Conservation (phyloP, 1,284 basidiomycete genomes). For the Cryptococcus neoformans region DNA sequence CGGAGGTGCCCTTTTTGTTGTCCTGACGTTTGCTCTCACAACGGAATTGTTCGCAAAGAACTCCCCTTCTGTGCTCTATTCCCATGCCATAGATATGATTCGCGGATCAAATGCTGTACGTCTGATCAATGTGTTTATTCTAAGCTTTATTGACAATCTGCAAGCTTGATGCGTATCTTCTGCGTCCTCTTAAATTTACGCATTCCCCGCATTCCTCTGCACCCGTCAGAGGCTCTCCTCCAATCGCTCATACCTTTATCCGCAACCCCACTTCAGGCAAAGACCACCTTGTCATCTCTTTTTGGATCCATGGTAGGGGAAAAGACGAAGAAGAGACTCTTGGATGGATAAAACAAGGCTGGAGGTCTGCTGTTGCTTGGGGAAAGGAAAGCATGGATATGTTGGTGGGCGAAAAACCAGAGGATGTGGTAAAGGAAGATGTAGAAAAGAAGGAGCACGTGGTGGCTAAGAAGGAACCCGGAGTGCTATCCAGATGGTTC, state of each 20-base stretch:
- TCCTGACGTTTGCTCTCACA: conserved; percentile 78
- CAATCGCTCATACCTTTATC: conserved; percentile 36
- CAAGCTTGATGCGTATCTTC: conserved; percentile 45
- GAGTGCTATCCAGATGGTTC: conserved; percentile 5
- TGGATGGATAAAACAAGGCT: conserved; percentile 23
- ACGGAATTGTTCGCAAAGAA: conserved; percentile 90
- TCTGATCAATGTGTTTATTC: not conserved
- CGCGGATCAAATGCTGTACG: conserved; percentile 68
- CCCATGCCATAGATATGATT: conserved; percentile 79
- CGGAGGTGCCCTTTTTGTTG: conserved; percentile 66
- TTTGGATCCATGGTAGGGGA: conserved; percentile 48
- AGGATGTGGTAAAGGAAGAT: not conserved
- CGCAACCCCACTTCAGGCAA: conserved; percentile 40
- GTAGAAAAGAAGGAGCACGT: not conserved
- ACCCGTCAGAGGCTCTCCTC: conserved; percentile 41
- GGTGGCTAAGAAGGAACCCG: not conserved
- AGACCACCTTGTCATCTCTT: conserved; percentile 47
- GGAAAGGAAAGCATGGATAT: not conserved
- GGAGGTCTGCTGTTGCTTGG: conserved; percentile 6
- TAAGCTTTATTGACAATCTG: not conserved
- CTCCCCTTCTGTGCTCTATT: conserved; percentile 85
- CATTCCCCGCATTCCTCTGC: conserved; percentile 43
- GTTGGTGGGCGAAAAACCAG: not conserved
- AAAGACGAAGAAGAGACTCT: conserved; percentile 41
- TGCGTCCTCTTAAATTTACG: conserved; percentile 47